These are phyloP conservation scores for Colletotrichum sp. DNA, from an alignment of 2,329 filamentous ascomycete genomes.

Conservation along the genomic window DNA sequence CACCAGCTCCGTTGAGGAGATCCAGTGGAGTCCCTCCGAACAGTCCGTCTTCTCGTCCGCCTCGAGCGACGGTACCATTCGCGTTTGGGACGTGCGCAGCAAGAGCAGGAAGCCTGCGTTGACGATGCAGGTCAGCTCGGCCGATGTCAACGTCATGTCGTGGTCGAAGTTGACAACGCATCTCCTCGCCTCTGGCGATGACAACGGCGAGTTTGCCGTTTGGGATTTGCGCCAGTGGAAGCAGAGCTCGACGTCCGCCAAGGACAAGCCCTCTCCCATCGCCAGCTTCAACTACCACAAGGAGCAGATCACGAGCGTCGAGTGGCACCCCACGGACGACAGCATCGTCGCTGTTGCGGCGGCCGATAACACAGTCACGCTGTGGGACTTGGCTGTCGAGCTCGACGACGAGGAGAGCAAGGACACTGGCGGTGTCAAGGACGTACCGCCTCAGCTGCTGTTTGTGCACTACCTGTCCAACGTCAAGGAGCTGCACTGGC, in stretches of 20 bases:
- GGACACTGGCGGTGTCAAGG: conserved; percentile 84
- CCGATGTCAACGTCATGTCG: conserved; percentile 95
- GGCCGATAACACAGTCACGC: conserved; percentile 90
- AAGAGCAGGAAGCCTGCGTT: conserved; percentile 90
- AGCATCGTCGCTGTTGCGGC: conserved; percentile 92
- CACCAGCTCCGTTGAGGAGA: conserved; percentile 84
- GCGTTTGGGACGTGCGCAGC: conserved; percentile 93
- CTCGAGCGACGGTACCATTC: conserved; percentile 91
- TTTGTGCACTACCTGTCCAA: conserved; percentile 97
- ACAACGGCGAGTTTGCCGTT: conserved; percentile 92
- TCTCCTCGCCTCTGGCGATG: conserved; percentile 88
- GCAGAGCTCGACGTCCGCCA: conserved; percentile 52
- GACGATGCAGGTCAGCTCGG: conserved; percentile 80
- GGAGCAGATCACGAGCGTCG: conserved; percentile 92
- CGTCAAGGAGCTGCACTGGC: conserved; percentile 97
- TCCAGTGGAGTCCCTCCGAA: conserved; percentile 96
- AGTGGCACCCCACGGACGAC: conserved; percentile 98
- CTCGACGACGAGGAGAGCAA: conserved; percentile 96
- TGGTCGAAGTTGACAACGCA: conserved; percentile 92
- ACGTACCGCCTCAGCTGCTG: conserved; percentile 91
- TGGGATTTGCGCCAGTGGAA: conserved; percentile 99
- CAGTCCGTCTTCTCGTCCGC: conserved; percentile 93
- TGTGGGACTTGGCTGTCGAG: conserved; percentile 98
- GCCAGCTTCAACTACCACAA: conserved; percentile 95
- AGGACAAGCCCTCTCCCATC: conserved; percentile 75